Conservation (phyloP, 2,329 filamentous ascomycete species). For the Pyrenophora graminea region DNA sequence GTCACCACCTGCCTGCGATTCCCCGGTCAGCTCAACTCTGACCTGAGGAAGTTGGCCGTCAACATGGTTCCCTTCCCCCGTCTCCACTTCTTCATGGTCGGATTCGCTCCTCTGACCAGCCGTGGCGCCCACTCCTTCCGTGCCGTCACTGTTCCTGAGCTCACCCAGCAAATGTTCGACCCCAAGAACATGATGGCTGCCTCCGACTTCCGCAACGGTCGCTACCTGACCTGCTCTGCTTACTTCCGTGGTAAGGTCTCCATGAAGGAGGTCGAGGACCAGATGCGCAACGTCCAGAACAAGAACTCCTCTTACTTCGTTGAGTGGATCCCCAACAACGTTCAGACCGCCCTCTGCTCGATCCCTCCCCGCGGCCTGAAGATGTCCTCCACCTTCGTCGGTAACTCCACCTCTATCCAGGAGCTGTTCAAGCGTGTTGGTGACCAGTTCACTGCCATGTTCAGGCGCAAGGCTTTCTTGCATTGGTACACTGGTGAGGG, state of each 20-base stretch:
- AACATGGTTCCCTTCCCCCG: slow-evolving; percentile 99
- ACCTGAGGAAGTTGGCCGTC: slow-evolving; percentile 98
- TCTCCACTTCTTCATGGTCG: slow-evolving; percentile 99
- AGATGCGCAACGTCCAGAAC: slow-evolving; percentile 99
- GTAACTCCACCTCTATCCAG: slow-evolving; percentile 99
- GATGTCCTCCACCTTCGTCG: slow-evolving; percentile 99
- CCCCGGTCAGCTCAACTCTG: slow-evolving; percentile 99
- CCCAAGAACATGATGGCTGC: slow-evolving; percentile 99
- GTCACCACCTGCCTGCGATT: slow-evolving; percentile 98
- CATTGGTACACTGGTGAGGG: slow-evolving; percentile 99
- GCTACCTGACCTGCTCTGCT: slow-evolving; percentile 98
- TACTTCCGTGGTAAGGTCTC: slow-evolving; percentile 99
- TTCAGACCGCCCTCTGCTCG: slow-evolving; percentile 98
- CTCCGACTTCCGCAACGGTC: slow-evolving; percentile 99
- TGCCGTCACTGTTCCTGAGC: slow-evolving; percentile 93
- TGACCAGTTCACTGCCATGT: slow-evolving; percentile 99
- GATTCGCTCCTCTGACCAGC: slow-evolving; percentile 97
- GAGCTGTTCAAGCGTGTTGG: slow-evolving; percentile 99
- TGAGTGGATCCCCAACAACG: slow-evolving; percentile 99
- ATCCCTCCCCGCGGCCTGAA: slow-evolving; percentile 96
- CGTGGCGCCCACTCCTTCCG: slow-evolving; percentile 93
- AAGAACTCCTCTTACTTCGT: slow-evolving; percentile 99
- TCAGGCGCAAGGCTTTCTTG: slow-evolving; percentile 99
- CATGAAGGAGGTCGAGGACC: slow-evolving; percentile 99
- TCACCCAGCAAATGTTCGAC: slow-evolving; percentile 99